Conservation (phyloP, 2,329 filamentous ascomycete genomes). For the Drechslerella dactyloides region DNA sequence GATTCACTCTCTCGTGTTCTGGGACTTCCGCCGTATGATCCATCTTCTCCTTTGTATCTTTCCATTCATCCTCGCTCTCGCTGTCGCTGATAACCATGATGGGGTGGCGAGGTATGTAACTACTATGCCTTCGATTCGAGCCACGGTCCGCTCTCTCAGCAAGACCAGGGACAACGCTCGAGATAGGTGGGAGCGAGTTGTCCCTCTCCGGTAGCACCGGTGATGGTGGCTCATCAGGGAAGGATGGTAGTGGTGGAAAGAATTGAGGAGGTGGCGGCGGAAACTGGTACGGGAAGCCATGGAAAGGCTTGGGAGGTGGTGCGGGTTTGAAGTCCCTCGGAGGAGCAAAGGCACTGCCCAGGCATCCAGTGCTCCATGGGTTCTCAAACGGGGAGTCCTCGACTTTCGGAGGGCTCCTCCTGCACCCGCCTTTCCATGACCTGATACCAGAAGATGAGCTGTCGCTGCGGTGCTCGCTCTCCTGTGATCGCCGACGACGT, state of each 20-base stretch:
- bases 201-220: conserved; percentile 21
- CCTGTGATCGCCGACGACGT: conserved; percentile 33
- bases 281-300: conserved; percentile 43
- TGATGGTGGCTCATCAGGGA: conserved; percentile 22
- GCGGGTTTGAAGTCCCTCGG: conserved; percentile 37
- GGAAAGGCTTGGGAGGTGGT: conserved; percentile 35
- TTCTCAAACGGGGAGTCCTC: conserved; percentile 43
- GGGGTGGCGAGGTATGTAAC: conserved; percentile 33
- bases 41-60: conserved; percentile 51
- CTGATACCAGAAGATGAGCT: conserved; percentile 26
- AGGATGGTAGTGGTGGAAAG: conserved; percentile 43
- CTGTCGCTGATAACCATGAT: conserved; percentile 25
- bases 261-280: conserved; percentile 46
- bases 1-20: conserved; percentile 48
- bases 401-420: conserved; percentile 17
- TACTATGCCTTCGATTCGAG: conserved; percentile 35
- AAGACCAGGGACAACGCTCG: conserved; percentile 38
- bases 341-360: conserved; percentile 17
- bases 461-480: conserved; percentile 33
- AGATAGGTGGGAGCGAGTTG: conserved; percentile 38
- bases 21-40: conserved; percentile 41
- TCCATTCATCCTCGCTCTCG: conserved; percentile 47
- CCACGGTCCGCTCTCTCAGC: neutral
- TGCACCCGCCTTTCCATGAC: conserved; percentile 20
- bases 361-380: conserved; percentile 22